Evolutionary conservation across 345 rosid genomes (phyloP), one percentile per base, ranked within the genome.

Genomic region (Eutrema heterophyllum): DNA sequence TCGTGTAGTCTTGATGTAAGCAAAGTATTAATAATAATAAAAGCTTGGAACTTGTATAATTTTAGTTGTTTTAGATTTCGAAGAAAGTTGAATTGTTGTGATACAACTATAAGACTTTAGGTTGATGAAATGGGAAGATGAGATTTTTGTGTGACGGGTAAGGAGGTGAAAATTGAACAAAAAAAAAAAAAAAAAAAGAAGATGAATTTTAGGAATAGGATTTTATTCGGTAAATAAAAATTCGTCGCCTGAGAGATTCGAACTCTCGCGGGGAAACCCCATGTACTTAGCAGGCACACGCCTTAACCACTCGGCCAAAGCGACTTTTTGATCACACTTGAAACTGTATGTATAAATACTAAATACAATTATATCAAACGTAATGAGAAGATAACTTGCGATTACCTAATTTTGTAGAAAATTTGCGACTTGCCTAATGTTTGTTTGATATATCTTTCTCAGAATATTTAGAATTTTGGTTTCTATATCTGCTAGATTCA

Each of bases 241-340:
- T 2, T 15, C 89, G 86, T 78, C 88, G 88, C 87, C 88, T 84
- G 86, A 84, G 84, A 87, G 91, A 84, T 84, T 85, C 87, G 87
- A 87, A 83, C 87, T 83, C 88, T 83, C 87, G 91, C 88, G 86
- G 88, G 87, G 67, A 65, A 44, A 85, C 67, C 89, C 89, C 86
- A 85, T 78, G 85, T 82, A 83, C 91, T 81, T 81, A 79, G 86
- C 86, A 83, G 86, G 88, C 86, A 83, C 82, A 80, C 82, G 87
- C 86, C 87, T 82, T 85, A 85, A 85, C 88, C 83, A 78, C 83
- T 29, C 32, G 32, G 32, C 5, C 32, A 29, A 21, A 21, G 24
- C 24, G 1, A 21, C 24, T 21, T 21, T 21, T 21, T 21, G 24
- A 21, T 21, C 2, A 21, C 24, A 21, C 24, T 21, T 21, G 24